These are phyloP conservation scores for Haplosporangium sp. DNA, from an alignment of 371 early-diverging fungal species.

Conservation along the genomic window DNA sequence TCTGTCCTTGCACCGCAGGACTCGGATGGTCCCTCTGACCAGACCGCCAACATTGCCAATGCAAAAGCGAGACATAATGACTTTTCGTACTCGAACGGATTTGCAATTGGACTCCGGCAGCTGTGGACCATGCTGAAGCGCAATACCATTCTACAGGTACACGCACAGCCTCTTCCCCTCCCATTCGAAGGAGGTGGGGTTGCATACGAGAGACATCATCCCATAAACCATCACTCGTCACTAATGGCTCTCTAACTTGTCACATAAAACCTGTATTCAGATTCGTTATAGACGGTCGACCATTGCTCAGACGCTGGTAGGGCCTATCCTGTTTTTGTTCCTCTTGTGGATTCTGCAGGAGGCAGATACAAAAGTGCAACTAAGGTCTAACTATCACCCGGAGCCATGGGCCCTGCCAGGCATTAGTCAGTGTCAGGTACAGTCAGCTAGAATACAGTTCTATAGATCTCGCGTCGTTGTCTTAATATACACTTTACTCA, in stretches of 20 bases:
- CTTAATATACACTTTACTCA: neutral
- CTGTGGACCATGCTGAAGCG: conserved; percentile 71
- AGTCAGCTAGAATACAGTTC: neutral
- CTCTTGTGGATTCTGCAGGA: conserved; percentile 71
- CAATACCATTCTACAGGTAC: conserved; percentile 71
- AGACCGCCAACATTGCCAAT: too few species aligned
- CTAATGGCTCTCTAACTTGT: neutral
- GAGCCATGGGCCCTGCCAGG: conserved; percentile 61
- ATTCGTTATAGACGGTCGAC: conserved; percentile 66
- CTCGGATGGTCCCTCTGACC: neutral
- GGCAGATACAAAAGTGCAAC: conserved; percentile 65
- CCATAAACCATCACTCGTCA: neutral
- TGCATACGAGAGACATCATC: too few species aligned
- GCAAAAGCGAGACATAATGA: conserved; percentile 2
- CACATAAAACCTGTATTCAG: conserved; percentile 9
- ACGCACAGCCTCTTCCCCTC: neutral
- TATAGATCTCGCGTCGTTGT: too few species aligned
- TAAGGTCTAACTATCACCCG: conserved; percentile 61
- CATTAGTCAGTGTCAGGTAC: conserved; percentile 66
- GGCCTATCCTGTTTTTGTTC: conserved; percentile 73
- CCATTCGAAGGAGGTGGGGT: too few species aligned
- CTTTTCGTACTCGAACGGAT: conserved; percentile 32
- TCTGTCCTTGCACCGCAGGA: neutral
- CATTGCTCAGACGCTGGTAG: conserved; percentile 68
- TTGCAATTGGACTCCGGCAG: conserved; percentile 57